phyloP scores from a whole-genome alignment of 306 rosid genomes.

The Dryas drummondii region DNA sequence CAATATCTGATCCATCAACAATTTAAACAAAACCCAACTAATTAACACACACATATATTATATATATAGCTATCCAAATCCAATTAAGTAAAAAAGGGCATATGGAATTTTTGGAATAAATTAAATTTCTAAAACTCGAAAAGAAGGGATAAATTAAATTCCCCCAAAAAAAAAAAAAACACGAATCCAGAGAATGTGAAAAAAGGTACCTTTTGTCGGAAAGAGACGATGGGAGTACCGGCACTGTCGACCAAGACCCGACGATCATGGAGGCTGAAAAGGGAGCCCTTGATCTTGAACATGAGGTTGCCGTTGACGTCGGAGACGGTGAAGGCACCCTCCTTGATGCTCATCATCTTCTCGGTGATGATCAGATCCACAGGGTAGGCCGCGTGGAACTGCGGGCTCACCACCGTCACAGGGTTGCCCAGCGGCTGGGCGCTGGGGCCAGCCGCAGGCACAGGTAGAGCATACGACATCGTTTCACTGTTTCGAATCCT shows the following conservation, averaged over 20 bases:
- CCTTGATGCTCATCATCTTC: constrained; percentile 33
- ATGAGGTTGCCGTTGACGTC: constrained; percentile 42
- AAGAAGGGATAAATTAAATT: too few species aligned
- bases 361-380: constrained; percentile 30
- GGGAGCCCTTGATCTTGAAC: constrained; percentile 44
- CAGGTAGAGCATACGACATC: constrained; percentile 12
- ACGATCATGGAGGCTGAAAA: constrained; percentile 38
- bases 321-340: constrained; percentile 33
- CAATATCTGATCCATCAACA: constrained; percentile 22
- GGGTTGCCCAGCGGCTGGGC: constrained; percentile 23
- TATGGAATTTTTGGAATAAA: too few species aligned
- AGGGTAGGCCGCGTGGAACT: constrained; percentile 32
- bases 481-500: neutral
- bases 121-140: too few species aligned
- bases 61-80: too few species aligned
- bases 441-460: constrained; percentile 7
- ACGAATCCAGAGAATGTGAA: too few species aligned
- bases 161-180: too few species aligned
- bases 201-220: constrained; percentile 35
- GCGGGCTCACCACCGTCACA: constrained; percentile 30
- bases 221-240: constrained; percentile 29
- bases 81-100: too few species aligned
- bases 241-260: constrained; percentile 36
- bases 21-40: too few species aligned
- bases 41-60: too few species aligned